Percentiles rank a stretch among this genome's conserved stretches.
Conservation (phyloP, 345 rosid species). For the Turnera subulata region DNA sequence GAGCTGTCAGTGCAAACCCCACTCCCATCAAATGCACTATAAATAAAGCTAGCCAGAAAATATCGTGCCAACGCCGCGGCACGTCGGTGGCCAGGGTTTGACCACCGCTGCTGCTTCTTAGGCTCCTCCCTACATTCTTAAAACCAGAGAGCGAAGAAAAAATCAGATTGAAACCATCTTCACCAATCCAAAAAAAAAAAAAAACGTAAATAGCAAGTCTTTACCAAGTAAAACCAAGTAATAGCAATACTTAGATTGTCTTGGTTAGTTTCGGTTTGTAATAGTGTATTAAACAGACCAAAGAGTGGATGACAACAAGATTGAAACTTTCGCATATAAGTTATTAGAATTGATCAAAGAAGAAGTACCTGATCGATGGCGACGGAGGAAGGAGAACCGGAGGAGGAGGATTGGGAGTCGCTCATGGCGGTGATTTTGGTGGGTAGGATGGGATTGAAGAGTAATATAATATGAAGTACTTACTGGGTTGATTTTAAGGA, state of each 20-base stretch:
- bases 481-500: not conserved
- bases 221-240: not conserved
- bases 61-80: conserved; percentile 78
- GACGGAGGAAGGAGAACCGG: conserved; percentile 57
- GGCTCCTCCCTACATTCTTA: conserved; percentile 66
- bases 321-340: no score
- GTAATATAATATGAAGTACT: no score
- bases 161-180: not conserved
- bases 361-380: conserved; percentile 58
- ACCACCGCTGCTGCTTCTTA: conserved; percentile 43
- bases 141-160: not conserved
- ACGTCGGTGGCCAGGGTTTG: conserved; percentile 41
- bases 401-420: conserved; percentile 58
- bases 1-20: conserved; percentile 52
- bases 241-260: not conserved
- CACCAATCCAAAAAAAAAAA: conserved; percentile 2
- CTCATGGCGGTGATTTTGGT: conserved; percentile 43
- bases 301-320: no score
- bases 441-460: no score
- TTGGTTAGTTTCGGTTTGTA: not conserved
- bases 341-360: not conserved
- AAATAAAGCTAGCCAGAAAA: conserved; percentile 83
- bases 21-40: conserved; percentile 60
- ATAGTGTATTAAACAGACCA: not conserved
- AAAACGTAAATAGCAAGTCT: not conserved